Base-by-base conservation (phyloP, 495 filamentous ascomycete genomes). In the Lasiosphaeria hispida region DNA sequence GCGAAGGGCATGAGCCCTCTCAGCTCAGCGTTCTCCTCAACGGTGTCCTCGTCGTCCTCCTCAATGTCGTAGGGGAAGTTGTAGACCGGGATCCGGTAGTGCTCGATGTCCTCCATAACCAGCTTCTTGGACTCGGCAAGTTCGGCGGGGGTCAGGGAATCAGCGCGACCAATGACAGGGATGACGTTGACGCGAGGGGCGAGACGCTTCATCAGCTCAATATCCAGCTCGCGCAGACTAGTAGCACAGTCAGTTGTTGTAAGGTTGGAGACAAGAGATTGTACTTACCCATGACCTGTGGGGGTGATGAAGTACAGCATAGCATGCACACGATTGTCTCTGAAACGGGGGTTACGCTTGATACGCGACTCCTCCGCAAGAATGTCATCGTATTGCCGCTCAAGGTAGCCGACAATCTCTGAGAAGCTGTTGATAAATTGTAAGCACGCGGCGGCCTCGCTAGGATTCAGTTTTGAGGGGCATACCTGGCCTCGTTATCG, bases 11-110 rank as follows among this genome's bases (percentile, higher is more conserved):
- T 97, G 62, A 98, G 79, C 41, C 93, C 91, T 72, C 94, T 86
- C 42, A 98, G 82, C 77, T 98, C 94, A 53, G 93, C 92, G 65
- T 98, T 98, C 77, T 98, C 94, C 77, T 98, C 94, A 30, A 98
- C 93, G 0, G 94, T 98, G 68, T 98, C 94, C 76, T 98, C 94
- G 69, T 98, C 94, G 70, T 98, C 94, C 77, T 98, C 94, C 77
- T 98, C 94, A 58, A 97, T 94, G 70, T 98, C 94, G 78, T 98
- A 98, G 35, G 94, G 94, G 82, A 98, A 98, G 83, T 98, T 98
- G 85, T 98, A 98, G 63, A 98, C 95, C 38, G 94, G 94, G 66
- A 98, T 98, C 72, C 94, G 90, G 82, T 98, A 98, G 76, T 98
- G 94, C 73, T 98, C 94, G 62, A 98, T 98, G 69, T 98, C 94